Base-by-base conservation (phyloP, 768 basidiomycete species). In the Leccinum longicurvipes region DNA sequence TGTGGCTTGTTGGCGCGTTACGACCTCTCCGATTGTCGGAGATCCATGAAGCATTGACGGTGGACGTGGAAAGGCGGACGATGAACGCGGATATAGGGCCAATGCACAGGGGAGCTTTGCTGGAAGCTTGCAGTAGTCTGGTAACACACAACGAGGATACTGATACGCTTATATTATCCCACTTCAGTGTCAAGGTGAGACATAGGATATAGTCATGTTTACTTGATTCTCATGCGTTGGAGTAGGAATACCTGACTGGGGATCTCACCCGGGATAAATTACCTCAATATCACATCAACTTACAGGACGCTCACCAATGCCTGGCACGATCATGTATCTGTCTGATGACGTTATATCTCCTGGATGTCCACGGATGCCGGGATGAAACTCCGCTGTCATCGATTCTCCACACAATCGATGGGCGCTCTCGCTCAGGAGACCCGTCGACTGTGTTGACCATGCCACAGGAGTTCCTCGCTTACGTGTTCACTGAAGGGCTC, bases 111-210 rank as follows among this genome's bases (percentile, higher is more conserved):
- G 23, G 6, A 12, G 47, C 34, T 17, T 45, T 66, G 17, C 15
- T 66, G 47, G 55, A 63, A 2, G 55, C 46, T 6, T 66, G 56
- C 36, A 31, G 62, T 3, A 61, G 53, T 19, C 59, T 66, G 3
- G 64, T 66, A 32, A 52, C 34, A 8, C 50, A 61, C 12, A 53
- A 61, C 25, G 53, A 60, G 23, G 48, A 53, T 25, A 60, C 59
- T 2, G 29, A 23, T 5, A 27, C 59, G 9, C 14, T 63, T 2
- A 51, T 57, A 5, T 42, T 66, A 11, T 66, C 64, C 2, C 64
- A 66, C 42, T 66, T 58, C n/a, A 66, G 65, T 31, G 64, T 66
- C 47, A 66, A 63, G 57, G 65, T 63, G 45, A 42, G 56, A 29
- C 8, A 2, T 24, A 31, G n/a, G 1, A 4, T 19, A n/a, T 10